Conservation (phyloP, 2,329 filamentous ascomycete genomes). For the Penicillium oxalicum region DNA sequence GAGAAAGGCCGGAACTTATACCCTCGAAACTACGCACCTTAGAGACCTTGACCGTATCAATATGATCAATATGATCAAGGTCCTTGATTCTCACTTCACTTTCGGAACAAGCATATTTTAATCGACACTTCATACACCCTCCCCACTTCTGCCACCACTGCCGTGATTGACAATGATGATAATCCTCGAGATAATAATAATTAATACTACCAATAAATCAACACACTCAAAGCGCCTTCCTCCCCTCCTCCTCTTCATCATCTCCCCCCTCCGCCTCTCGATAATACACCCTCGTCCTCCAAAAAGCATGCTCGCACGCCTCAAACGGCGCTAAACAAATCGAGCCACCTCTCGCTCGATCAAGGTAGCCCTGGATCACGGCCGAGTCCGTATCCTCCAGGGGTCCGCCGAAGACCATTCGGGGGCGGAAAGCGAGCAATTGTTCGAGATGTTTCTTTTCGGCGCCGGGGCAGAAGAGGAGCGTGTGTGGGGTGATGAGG, state of each 20-base stretch:
- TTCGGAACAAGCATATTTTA: too few relatives aligned
- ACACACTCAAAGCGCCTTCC: too few relatives aligned
- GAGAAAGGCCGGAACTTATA: too few relatives aligned
- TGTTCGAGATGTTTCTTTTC: slow-evolving; percentile 48
- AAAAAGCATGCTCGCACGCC: slow-evolving; percentile 32
- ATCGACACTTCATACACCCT: too few relatives aligned
- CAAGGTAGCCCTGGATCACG: slow-evolving; percentile 15
- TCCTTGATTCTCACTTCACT: too few relatives aligned
- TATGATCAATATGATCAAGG: too few relatives aligned
- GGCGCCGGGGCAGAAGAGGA: slow-evolving; percentile 59
- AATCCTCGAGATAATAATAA: too few relatives aligned
- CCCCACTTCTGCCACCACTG: too few relatives aligned
- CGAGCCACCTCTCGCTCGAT: slow-evolving; percentile 16
- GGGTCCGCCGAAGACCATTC: slow-evolving; percentile 53
- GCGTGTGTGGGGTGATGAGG: slow-evolving; percentile 42
- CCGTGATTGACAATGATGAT: too few relatives aligned
- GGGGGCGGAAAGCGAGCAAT: slow-evolving; percentile 47
- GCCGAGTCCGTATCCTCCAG: slow-evolving; percentile 29
- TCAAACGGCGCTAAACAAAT: slow-evolving; percentile 27
- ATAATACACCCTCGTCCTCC: slow-evolving; percentile 34
- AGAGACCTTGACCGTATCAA: too few relatives aligned
- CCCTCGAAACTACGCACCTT: too few relatives aligned
- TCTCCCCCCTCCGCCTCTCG: neutral
- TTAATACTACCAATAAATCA: too few relatives aligned
- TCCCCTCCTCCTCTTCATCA: neutral